These are phyloP conservation scores for Penicillium maclennaniae DNA, from an alignment of 495 filamentous ascomycete genomes.

Conservation along the genomic window DNA sequence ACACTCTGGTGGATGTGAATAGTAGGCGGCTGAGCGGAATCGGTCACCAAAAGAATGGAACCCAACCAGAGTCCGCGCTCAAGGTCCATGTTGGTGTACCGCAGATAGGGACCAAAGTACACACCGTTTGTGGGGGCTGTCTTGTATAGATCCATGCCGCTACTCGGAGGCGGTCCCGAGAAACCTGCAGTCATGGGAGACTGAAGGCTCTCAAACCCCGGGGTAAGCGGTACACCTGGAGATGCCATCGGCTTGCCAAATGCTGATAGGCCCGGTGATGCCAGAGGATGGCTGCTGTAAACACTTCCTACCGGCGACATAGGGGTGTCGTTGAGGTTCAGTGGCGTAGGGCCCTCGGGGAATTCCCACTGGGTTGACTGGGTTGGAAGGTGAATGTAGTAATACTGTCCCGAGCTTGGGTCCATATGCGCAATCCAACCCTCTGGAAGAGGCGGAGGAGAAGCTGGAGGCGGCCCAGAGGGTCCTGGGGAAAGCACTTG, in stretches of 20 bases:
- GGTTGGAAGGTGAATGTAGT: constrained; percentile 95
- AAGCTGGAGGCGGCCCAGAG: constrained; percentile 61
- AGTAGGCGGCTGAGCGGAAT: constrained; percentile 89
- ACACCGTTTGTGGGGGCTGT: constrained; percentile 93
- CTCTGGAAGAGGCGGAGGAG: constrained; percentile 89
- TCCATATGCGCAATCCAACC: constrained; percentile 98
- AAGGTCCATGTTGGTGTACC: constrained; percentile 96
- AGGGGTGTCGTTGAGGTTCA: constrained; percentile 72
- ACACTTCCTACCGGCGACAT: constrained; percentile 77
- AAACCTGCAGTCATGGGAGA: constrained; percentile 67
- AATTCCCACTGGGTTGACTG: constrained; percentile 99
- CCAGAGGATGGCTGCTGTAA: constrained; percentile 68
- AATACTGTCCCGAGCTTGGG: constrained; percentile 92
- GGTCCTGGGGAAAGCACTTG: constrained; percentile 45
- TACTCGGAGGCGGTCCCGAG: constrained; percentile 76
- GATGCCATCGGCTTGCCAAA: constrained; percentile 75
- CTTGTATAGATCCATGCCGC: constrained; percentile 90
- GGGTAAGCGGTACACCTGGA: constrained; percentile 69
- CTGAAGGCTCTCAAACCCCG: constrained; percentile 70
- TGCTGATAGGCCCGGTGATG: constrained; percentile 64
- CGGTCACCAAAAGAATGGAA: constrained; percentile 78
- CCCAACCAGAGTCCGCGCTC: constrained; percentile 89
- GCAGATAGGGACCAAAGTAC: constrained; percentile 93
- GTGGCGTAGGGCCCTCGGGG: constrained; percentile 82
- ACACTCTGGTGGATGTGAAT: constrained; percentile 92